Conservation (phyloP, 176 grass and related monocot genomes). For the Chrysopogon serrulatus region DNA sequence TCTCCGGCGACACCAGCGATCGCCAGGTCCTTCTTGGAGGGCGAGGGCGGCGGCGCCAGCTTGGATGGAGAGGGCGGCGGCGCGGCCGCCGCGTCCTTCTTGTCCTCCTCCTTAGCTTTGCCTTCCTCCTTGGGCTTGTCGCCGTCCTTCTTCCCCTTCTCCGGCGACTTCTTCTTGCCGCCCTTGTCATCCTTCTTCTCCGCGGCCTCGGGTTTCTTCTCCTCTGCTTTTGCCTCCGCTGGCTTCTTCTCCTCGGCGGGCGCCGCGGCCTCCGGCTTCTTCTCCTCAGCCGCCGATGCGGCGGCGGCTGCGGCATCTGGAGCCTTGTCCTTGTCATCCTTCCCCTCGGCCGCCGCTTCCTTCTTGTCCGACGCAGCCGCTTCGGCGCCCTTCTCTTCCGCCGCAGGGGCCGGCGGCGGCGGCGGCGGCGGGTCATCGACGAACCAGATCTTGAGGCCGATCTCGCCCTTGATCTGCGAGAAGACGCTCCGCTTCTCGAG, state of each 20-base stretch:
- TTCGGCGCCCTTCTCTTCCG: slow-evolving; percentile 11
- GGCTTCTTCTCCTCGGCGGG: slow-evolving; percentile 45
- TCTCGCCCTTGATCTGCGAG: slow-evolving; percentile 96
- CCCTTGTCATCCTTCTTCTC: slow-evolving; percentile 42
- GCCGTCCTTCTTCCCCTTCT: slow-evolving; percentile 59
- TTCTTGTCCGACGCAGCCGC: slow-evolving; percentile 13
- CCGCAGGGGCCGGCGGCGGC: background rate
- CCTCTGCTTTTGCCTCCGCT: slow-evolving; percentile 37
- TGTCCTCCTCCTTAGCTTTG: slow-evolving; percentile 39
- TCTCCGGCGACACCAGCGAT: slow-evolving; percentile 43
- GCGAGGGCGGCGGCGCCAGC: slow-evolving; percentile 32
- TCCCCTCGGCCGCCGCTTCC: slow-evolving; percentile 2
- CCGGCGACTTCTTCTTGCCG: slow-evolving; percentile 45
- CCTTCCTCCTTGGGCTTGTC: slow-evolving; percentile 44
- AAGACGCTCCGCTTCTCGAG: slow-evolving; percentile 97
- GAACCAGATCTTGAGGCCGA: slow-evolving; percentile 80
- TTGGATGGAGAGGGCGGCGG: slow-evolving; percentile 31
- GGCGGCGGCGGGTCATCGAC: slow-evolving; percentile 54
- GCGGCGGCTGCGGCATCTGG: background rate
- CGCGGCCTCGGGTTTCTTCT: slow-evolving; percentile 38
- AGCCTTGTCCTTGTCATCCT: background rate
- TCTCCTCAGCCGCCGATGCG: slow-evolving; percentile 21
- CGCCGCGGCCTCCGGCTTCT: slow-evolving; percentile 27
- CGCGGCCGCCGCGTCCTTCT: slow-evolving; percentile 19
- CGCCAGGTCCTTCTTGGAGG: slow-evolving; percentile 54